These are phyloP conservation scores for Psilocybe subaeruginosa DNA, from an alignment of 768 basidiomycete genomes.

Conservation along the genomic window DNA sequence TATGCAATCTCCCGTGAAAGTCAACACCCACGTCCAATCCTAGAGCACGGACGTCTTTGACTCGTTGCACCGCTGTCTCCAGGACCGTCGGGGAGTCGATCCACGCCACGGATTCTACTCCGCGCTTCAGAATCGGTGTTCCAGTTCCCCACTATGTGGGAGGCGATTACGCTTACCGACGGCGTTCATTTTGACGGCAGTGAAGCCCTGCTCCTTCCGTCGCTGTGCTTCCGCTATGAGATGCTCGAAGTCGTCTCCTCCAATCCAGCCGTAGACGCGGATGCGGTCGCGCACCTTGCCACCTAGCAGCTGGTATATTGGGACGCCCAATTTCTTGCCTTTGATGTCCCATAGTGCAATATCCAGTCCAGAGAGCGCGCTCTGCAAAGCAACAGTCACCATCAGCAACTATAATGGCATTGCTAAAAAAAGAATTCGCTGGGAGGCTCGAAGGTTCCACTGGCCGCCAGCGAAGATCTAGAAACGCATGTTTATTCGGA, in stretches of 20 bases:
- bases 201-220: conserved; percentile 66
- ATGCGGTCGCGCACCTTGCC: conserved; percentile 67
- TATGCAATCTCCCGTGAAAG: conserved; percentile 73
- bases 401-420: not conserved
- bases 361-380: conserved; percentile 61
- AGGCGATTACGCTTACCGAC: conserved; percentile 38
- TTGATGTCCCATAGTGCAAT: conserved; percentile 82
- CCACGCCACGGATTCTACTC: conserved; percentile 46
- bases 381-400: conserved; percentile 28
- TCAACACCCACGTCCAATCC: conserved; percentile 70
- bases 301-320: conserved; percentile 67
- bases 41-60: conserved; percentile 51
- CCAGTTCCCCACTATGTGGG: no score
- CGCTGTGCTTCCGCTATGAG: conserved; percentile 53
- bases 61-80: conserved; percentile 51
- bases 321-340: conserved; percentile 73
- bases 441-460: no score
- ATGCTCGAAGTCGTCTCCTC: conserved; percentile 56
- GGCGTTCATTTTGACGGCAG: conserved; percentile 76
- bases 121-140: not conserved
- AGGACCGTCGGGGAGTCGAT: conserved; percentile 62
- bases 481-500: no score
- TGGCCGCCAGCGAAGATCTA: not conserved
- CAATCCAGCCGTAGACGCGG: conserved; percentile 64
- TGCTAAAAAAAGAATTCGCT: no score